Conservation (phyloP, 106 monocot species). For the Hemerocallis citrina region DNA sequence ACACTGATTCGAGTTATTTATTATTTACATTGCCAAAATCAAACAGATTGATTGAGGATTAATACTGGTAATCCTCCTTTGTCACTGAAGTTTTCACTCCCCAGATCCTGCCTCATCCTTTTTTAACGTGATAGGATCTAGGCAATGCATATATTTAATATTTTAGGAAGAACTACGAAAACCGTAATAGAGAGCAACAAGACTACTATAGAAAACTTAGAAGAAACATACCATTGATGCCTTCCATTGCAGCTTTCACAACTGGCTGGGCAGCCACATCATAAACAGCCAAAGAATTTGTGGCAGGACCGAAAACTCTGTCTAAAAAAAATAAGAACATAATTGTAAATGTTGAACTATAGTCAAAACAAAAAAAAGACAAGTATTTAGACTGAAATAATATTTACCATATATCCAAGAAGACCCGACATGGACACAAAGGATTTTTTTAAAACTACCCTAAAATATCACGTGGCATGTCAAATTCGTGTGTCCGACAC, state of each 20-base stretch:
- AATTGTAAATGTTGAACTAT: background rate
- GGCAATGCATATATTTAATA: background rate
- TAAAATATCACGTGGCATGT: too few relatives aligned
- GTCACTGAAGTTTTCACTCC: background rate
- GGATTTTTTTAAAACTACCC: too few relatives aligned
- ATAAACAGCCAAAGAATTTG: constrained; percentile 62
- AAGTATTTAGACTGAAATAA: background rate
- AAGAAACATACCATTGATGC: constrained; percentile 66
- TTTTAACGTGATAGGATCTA: background rate
- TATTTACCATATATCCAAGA: too few relatives aligned
- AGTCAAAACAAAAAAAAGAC: background rate
- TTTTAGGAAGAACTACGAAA: background rate
- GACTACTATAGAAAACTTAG: background rate
- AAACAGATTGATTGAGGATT: too few relatives aligned
- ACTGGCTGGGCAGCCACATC: constrained; percentile 94
- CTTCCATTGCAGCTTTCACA: constrained; percentile 97
- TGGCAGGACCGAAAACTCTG: constrained; percentile 85
- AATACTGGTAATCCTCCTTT: too few relatives aligned
- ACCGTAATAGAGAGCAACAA: background rate
- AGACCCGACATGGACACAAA: too few relatives aligned
- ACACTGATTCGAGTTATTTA: too few relatives aligned
- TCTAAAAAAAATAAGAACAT: constrained; percentile 36
- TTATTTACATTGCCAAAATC: too few relatives aligned
- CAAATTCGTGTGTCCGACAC: too few relatives aligned
- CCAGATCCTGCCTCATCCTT: background rate